A percentile compares a stretch with the other conserved stretches of the same genome.
phyloP scores from a whole-genome alignment of 345 rosid genomes.

The Salix koriyanagi region DNA sequence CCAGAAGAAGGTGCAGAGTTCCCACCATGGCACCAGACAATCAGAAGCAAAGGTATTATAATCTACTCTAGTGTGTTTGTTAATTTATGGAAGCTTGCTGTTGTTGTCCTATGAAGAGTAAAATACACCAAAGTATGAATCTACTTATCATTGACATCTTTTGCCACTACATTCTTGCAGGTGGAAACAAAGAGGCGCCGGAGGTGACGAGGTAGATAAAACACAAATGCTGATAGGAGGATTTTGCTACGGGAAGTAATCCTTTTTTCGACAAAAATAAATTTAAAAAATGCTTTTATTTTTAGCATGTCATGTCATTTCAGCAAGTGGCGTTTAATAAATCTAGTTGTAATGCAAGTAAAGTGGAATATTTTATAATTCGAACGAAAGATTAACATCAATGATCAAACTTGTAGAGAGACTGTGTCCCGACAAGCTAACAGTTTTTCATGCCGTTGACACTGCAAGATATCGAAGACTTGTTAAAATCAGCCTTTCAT shows the following conservation, averaged over 20 bases:
- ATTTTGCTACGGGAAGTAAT: neutral
- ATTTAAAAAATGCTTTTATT: too few species aligned
- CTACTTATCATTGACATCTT: neutral
- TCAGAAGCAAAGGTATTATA: slow-evolving; percentile 60
- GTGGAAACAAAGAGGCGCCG: slow-evolving; percentile 74
- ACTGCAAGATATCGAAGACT: too few species aligned
- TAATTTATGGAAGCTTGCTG: neutral
- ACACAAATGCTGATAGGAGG: neutral
- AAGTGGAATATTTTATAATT: too few species aligned
- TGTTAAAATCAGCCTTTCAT: too few species aligned
- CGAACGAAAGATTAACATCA: too few species aligned
- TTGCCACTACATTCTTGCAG: slow-evolving; percentile 31
- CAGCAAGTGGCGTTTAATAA: too few species aligned
- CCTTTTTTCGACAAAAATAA: too few species aligned
- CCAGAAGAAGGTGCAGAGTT: slow-evolving; percentile 56
- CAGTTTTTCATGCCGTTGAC: too few species aligned
- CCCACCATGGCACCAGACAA: slow-evolving; percentile 41
- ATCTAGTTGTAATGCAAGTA: too few species aligned
- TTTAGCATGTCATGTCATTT: too few species aligned
- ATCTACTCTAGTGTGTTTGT: neutral
- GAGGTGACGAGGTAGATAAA: slow-evolving; percentile 26
- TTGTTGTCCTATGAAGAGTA: neutral
- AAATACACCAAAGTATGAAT: neutral
- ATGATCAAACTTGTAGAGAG: too few species aligned
- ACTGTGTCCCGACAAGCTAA: too few species aligned